Base-by-base conservation (phyloP, 1,284 basidiomycete genomes). In the Ustilago lituana region DNA sequence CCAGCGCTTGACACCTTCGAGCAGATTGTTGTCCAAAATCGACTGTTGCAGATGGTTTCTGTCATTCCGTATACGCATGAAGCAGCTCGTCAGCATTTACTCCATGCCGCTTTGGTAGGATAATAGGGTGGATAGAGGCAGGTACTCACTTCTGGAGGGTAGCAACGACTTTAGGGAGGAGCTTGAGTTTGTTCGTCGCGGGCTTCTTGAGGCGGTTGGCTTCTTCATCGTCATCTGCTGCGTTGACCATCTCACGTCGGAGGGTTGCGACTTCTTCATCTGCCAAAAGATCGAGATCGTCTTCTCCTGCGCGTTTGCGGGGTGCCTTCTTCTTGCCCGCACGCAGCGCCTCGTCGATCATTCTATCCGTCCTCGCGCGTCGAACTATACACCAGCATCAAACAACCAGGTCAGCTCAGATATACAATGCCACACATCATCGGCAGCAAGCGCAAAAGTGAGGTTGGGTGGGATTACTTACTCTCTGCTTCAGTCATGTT, bases 11-110 rank as follows among this genome's bases (percentile, higher is more conserved):
- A 98, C 93, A 4, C 90, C 93, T 76, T 94, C 92, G 24, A 99
- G 87, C 31, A 98, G 86, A 70, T 95, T 94, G 83, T 94, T 94
- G 84, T 98, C 96, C 61, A 94, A 87, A 77, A 98, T 96, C 3
- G 93, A 92, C 76, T 96, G 92, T 31, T 91, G 89, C 12, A 96
- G 87, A 3, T 92, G 89, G 24, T 89, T 87, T 83, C 91, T 93
- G 74, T n/a, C n/a, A n/a, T n/a, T n/a, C n/a, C n/a, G n/a, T n/a
- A n/a, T n/a, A n/a, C n/a, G n/a, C n/a, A n/a, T n/a, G n/a, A n/a
- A n/a, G n/a, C n/a, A n/a, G n/a, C n/a, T n/a, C n/a, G n/a, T n/a
- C n/a, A n/a, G n/a, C n/a, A n/a, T n/a, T n/a, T n/a, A n/a, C n/a
- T n/a, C n/a, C n/a, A n/a, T n/a, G n/a, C n/a, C n/a, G n/a, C n/a